These are phyloP conservation scores for Triticum timopheevii DNA, from an alignment of 176 grass and related monocot species.

Conservation along the genomic window DNA sequence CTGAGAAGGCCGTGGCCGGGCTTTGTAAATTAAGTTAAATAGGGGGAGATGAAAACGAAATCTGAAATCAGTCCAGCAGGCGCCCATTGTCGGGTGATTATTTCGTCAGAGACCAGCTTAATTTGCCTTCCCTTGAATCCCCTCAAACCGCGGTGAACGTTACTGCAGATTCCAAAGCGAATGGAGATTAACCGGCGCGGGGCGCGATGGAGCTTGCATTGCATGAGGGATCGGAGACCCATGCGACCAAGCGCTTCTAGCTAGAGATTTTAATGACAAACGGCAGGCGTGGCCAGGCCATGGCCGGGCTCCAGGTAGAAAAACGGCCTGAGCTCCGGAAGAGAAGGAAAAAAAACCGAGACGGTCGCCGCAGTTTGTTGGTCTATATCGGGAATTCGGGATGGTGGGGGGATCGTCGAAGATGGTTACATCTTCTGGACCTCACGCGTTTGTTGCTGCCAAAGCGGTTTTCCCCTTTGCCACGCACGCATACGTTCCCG, in stretches of 20 bases:
- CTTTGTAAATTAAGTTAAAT: not conserved
- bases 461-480: not conserved
- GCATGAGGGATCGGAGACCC: not conserved
- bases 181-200: not conserved
- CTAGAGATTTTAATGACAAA: not conserved
- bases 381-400: not conserved
- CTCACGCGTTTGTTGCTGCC: conserved; percentile 1
- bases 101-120: not conserved
- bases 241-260: not conserved
- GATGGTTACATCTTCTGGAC: not conserved
- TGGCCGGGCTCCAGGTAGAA: not conserved
- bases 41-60: not conserved
- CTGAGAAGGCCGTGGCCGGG: not conserved
- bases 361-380: too few species aligned
- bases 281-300: not conserved
- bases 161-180: not conserved
- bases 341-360: too few species aligned
- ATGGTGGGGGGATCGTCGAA: not conserved
- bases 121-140: not conserved
- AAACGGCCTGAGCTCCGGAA: not conserved
- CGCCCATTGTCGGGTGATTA: not conserved
- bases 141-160: not conserved
- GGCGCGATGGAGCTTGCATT: not conserved
- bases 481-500: not conserved
- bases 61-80: not conserved